Conservation (phyloP, 1,284 basidiomycete genomes). For the Vanrija sp. region DNA sequence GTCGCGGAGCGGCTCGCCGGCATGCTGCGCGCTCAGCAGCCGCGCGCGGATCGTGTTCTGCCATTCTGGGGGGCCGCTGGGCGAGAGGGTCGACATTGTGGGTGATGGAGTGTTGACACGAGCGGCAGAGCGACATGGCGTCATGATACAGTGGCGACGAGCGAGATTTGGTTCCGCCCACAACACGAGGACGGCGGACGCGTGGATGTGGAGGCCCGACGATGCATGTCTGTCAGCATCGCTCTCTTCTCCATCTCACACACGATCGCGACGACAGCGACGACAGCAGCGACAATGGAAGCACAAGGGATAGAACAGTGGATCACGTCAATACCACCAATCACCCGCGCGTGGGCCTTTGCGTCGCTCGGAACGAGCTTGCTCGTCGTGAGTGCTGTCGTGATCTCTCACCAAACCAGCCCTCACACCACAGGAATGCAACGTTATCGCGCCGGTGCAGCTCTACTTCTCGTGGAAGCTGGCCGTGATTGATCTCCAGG, state of each 20-base stretch:
- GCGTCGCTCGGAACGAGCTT: slow-evolving; percentile 72
- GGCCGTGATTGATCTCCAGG: slow-evolving; percentile 75
- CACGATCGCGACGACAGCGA: not conserved
- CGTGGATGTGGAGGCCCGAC: not conserved
- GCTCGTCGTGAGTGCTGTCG: slow-evolving; percentile 64
- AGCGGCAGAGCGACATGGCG: not conserved
- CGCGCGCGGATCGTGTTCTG: slow-evolving; percentile 56
- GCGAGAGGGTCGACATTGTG: not conserved
- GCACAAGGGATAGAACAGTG: slow-evolving; percentile 48
- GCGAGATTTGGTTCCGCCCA: not conserved
- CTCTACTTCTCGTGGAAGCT: slow-evolving; percentile 86
- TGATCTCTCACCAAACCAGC: not conserved
- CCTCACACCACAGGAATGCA: slow-evolving; percentile 67
- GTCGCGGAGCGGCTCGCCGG: slow-evolving; percentile 66
- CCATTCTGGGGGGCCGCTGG: slow-evolving; percentile 32
- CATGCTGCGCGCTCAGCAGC: slow-evolving; percentile 60
- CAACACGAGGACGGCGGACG: too few species aligned
- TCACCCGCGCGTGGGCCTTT: slow-evolving; percentile 77
- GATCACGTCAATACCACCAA: slow-evolving; percentile 81
- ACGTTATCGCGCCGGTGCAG: slow-evolving; percentile 80
- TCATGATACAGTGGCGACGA: not conserved
- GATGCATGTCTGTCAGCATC: too few species aligned
- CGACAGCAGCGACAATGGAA: not conserved
- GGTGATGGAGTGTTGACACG: not conserved
- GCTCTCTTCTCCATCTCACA: not conserved